These are phyloP conservation scores for Chenopodium quinoa DNA, from an alignment of 148 eudicot species.

Conservation along the genomic window DNA sequence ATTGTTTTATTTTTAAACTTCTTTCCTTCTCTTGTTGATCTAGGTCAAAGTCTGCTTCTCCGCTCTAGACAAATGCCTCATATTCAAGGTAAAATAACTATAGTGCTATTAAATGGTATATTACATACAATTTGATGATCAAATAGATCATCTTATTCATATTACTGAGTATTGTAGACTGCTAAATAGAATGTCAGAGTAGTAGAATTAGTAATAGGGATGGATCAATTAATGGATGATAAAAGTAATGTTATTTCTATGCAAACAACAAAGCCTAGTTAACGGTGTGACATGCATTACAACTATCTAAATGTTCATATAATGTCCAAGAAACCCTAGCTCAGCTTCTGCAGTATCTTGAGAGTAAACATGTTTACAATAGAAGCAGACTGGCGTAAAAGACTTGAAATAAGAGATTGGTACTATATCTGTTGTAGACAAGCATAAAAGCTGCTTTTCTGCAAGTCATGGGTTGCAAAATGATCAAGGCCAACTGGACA, in stretches of 20 bases:
- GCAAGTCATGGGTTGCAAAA: not conserved
- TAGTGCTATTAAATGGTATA: not conserved
- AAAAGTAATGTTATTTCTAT: no score
- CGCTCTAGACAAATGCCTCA: constrained; percentile 10
- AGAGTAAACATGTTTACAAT: not conserved
- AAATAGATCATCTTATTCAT: not conserved
- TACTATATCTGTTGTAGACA: not conserved
- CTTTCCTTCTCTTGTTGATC: not conserved
- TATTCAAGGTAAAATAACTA: not conserved
- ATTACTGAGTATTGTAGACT: not conserved
- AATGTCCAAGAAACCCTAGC: not conserved
- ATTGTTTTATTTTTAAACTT: not conserved
- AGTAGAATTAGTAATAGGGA: not conserved
- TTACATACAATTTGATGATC: not conserved
- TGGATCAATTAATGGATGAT: not conserved
- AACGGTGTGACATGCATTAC: not conserved
- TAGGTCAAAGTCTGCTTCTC: constrained; percentile 28
- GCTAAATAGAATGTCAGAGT: not conserved
- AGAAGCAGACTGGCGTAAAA: not conserved
- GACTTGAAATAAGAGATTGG: no score
- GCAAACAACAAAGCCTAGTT: not conserved
- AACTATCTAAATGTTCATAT: no score
- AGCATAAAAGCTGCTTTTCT: not conserved
- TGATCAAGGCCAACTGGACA: not conserved
- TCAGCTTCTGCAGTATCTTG: not conserved